A percentile compares a stretch with the other conserved stretches of the same genome.
Conservation (phyloP, 2,329 filamentous ascomycete genomes). For the Onygenales sp. region DNA sequence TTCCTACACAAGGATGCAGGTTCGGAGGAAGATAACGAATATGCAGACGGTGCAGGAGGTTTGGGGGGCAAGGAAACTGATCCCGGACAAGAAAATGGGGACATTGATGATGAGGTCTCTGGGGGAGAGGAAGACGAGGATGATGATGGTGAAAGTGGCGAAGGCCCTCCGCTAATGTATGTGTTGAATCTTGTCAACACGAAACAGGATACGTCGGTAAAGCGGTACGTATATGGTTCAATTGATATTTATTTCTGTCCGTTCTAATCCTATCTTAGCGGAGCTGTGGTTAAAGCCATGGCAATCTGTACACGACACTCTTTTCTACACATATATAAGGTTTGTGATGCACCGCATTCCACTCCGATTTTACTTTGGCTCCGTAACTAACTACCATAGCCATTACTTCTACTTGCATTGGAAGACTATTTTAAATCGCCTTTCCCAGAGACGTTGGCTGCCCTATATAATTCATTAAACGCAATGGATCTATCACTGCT, state of each 20-base stretch:
- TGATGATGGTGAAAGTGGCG: conserved; percentile 58
- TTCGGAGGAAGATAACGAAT: conserved; percentile 66
- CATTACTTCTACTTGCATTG: conserved; percentile 76
- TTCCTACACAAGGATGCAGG: conserved; percentile 94
- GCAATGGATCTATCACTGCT: conserved; percentile 93
- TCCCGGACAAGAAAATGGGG: conserved; percentile 34
- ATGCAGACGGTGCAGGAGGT: conserved; percentile 37
- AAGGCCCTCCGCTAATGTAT: conserved; percentile 89
- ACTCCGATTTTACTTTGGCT: background rate
- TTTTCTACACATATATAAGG: conserved; percentile 98
- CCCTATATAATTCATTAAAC: conserved; percentile 88
- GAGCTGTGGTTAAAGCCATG: conserved; percentile 95
- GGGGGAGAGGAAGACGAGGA: conserved; percentile 40
- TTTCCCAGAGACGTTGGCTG: conserved; percentile 73
- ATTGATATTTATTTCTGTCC: background rate
- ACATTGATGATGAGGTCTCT: conserved; percentile 30
- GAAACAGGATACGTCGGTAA: conserved; percentile 87
- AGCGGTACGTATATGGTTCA: conserved; percentile 41
- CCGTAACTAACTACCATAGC: conserved; percentile 41
- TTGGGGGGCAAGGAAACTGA: conserved; percentile 28
- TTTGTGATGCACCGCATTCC: conserved; percentile 26
- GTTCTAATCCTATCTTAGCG: conserved; percentile 42
- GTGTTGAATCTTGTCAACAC: conserved; percentile 97
- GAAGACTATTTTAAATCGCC: conserved; percentile 97
- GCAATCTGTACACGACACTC: conserved; percentile 96